These are phyloP conservation scores for Phytophthora podocarpi DNA, from an alignment of 352 stramenopile genomes.

Conservation along the genomic window DNA sequence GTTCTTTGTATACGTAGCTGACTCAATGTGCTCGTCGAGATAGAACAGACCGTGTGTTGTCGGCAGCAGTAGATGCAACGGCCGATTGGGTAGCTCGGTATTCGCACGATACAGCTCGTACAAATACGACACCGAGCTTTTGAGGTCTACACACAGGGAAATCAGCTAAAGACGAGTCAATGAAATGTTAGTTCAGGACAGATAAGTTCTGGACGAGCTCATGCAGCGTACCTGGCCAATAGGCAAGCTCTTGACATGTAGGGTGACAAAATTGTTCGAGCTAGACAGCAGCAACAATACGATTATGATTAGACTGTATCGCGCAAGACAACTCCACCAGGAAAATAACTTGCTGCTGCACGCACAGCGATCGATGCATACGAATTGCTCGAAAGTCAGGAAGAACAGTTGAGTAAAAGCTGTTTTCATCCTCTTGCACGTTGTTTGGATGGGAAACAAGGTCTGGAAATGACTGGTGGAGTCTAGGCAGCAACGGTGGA, in stretches of 20 bases:
- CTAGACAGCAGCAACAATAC: slow-evolving; percentile 29
- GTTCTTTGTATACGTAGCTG: slow-evolving; percentile 64
- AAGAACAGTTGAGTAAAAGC: slow-evolving; percentile 63
- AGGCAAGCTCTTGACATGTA: slow-evolving; percentile 83
- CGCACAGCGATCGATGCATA: slow-evolving; percentile 66
- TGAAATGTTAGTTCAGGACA: neutral
- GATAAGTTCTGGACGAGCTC: neutral
- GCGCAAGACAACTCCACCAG: neutral
- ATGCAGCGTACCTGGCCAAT: slow-evolving; percentile 57
- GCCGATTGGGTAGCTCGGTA: slow-evolving; percentile 56
- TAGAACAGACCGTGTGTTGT: slow-evolving; percentile 74
- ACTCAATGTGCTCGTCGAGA: slow-evolving; percentile 63
- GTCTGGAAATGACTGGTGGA: neutral
- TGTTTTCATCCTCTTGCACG: slow-evolving; percentile 17
- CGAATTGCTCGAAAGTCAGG: slow-evolving; percentile 54
- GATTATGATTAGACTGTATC: neutral
- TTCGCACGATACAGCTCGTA: slow-evolving; percentile 82
- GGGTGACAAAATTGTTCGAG: slow-evolving; percentile 55
- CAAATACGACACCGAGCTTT: slow-evolving; percentile 59
- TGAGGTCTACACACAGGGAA: slow-evolving; percentile 61
- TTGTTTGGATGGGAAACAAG: neutral
- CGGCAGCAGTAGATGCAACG: slow-evolving; percentile 69
- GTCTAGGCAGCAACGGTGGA: slow-evolving; percentile 23
- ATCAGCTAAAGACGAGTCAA: slow-evolving; percentile 43
- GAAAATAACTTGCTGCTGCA: neutral